Evolutionary conservation across 2,329 filamentous ascomycete genomes (phyloP), one percentile per base, ranked within the genome.

Genomic region (Cercospora citrullina): DNA sequence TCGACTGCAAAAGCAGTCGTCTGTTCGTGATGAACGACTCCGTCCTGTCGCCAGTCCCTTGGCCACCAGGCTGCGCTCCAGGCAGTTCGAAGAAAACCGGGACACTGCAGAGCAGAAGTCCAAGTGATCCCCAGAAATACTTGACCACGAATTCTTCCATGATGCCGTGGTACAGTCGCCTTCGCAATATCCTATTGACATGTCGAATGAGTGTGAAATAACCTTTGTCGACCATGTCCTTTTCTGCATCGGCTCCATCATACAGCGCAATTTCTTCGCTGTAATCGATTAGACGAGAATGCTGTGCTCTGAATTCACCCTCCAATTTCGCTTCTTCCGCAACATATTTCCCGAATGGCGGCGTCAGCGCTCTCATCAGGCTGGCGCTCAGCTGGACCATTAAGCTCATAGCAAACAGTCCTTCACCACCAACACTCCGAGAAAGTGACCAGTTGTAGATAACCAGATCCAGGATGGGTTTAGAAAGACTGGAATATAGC

Each of bases 71-170:
- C 12, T 63, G 36, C 9, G 69, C 67, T 10, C 72, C 73, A 6
- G 75, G 74, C 71, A 87, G 84, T 80, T 94, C 94, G 84, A 99
- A 91, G 79, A 99, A 99, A 2, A 98, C 94, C 0, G 95, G 95
- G 0, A 97, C 89, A 79, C 93, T 96, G 84, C 95, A 99, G 9
- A 99, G 88, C 71, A 97, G 80, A 71, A 99, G 85, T 1, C 95
- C 95, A 53, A 99, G 80, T 2, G 95, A 94, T 48, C 95, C 95
- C 95, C 95, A 99, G 81, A 98, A 95, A 79, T 99, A 99, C 80
- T 99, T 99, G 81, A 99, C 97, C 67, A 98, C 93, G 80, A 97
- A 99, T 79, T 99, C 95, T 79, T 99, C 95, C 94, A 98, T 97
- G 76, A 99, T 90, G n/a, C 94, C 94, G 79, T 99, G 94, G 79